Evolutionary conservation across 345 rosid genomes (phyloP).

Genomic region (Eucalyptus globulus): DNA sequence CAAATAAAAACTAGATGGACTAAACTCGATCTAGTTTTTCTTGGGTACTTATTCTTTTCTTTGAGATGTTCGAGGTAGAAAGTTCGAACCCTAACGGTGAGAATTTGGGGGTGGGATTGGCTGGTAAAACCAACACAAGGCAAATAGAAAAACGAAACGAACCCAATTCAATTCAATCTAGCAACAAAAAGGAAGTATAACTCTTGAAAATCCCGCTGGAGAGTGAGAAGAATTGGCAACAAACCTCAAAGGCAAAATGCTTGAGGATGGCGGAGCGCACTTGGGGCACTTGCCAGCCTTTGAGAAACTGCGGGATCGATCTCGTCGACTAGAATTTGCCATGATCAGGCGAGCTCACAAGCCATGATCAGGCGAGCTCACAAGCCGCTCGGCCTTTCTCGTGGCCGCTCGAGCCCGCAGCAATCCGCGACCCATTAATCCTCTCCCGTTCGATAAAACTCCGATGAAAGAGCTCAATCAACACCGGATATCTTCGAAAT

Average conservation of each 20-base stretch:
- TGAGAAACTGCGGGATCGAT: too few relatives aligned
- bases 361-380: not conserved
- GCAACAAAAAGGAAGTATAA: not conserved
- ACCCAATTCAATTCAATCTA: not conserved
- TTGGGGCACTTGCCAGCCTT: too few relatives aligned
- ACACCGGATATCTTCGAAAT: too few relatives aligned
- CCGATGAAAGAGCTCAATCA: not conserved
- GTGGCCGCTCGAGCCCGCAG: not conserved
- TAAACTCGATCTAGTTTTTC: not conserved
- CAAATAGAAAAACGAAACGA: fast-evolving
- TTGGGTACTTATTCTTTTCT: not conserved
- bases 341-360: too few relatives aligned
- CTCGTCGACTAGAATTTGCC: not conserved
- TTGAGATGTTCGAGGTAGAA: not conserved
- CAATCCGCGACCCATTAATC: not conserved
- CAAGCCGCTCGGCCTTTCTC: not conserved
- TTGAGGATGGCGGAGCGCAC: not conserved
- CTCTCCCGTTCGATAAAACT: too few relatives aligned
- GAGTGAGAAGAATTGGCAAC: not conserved
- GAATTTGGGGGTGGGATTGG: not conserved
- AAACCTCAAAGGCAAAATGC: not conserved
- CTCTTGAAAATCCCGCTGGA: not conserved
- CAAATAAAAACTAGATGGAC: not conserved
- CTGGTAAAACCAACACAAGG: not conserved
- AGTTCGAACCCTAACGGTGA: not conserved